A percentile compares a stretch with the other conserved stretches of the same genome.
Conservation (phyloP, 1,284 basidiomycete genomes). For the Ustilago curta region DNA sequence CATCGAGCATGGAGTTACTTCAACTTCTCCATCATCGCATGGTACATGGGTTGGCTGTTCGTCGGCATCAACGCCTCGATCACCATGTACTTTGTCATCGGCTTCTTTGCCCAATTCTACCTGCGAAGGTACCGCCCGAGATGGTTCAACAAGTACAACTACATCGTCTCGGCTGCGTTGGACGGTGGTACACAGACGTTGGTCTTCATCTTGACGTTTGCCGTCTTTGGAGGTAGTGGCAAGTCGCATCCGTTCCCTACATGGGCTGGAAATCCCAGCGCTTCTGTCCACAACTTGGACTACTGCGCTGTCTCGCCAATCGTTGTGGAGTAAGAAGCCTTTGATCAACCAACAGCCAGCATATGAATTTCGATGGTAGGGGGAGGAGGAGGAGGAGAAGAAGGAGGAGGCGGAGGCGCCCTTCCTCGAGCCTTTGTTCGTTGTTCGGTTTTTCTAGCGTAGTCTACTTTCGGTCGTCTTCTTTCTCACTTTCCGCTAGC, state of each 20-base stretch:
- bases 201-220: slow-evolving; percentile 78
- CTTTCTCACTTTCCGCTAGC: too few relatives aligned
- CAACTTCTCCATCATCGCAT: slow-evolving; percentile 47
- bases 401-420: too few relatives aligned
- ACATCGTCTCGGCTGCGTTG: slow-evolving; percentile 77
- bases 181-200: slow-evolving; percentile 73
- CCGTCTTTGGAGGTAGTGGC: slow-evolving; percentile 77
- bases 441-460: too few relatives aligned
- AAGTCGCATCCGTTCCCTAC: slow-evolving; percentile 43
- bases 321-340: not conserved
- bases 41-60: slow-evolving; percentile 44
- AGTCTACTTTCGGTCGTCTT: too few relatives aligned
- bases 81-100: slow-evolving; percentile 33
- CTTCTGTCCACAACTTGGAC: slow-evolving; percentile 24
- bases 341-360: too few relatives aligned
- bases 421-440: too few relatives aligned
- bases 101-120: slow-evolving; percentile 43
- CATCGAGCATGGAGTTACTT: slow-evolving; percentile 45
- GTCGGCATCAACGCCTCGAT: slow-evolving; percentile 43
- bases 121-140: slow-evolving; percentile 39
- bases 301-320: slow-evolving; percentile 27
- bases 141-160: slow-evolving; percentile 75
- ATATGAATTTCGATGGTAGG: too few relatives aligned
- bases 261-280: slow-evolving; percentile 41
- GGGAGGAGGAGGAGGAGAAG: too few relatives aligned